A percentile compares a stretch with the other conserved stretches of the same genome.
Evolutionary conservation across 1,139 yeast species (phyloP).

Genomic region (Hyphopichia burtonii): DNA sequence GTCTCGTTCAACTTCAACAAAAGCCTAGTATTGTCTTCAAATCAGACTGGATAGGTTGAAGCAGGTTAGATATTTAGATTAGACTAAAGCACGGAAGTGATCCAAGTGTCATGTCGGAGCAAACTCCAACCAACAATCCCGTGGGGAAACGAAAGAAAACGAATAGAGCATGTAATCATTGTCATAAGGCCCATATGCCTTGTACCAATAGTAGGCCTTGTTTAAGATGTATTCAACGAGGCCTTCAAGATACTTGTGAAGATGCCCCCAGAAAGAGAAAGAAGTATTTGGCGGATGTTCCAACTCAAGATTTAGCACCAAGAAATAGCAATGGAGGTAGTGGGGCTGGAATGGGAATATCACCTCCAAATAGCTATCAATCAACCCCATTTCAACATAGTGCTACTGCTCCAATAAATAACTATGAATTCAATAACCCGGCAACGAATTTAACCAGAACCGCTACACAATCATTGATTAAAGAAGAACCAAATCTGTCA

Average conservation of each 20-base stretch:
- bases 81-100: too few relatives aligned
- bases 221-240: constrained; percentile 69
- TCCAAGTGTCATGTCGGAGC: not conserved
- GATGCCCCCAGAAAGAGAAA: constrained; percentile 90
- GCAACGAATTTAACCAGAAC: not conserved
- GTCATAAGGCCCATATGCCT: constrained; percentile 84
- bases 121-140: constrained; percentile 6
- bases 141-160: constrained; percentile 54
- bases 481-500: constrained; percentile 1
- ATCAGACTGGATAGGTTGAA: too few relatives aligned
- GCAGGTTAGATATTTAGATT: too few relatives aligned
- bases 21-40: not conserved
- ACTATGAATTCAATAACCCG: constrained; percentile 2
- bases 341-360: not conserved
- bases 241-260: constrained; percentile 69
- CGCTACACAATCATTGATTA: constrained; percentile 1
- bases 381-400: constrained; percentile 7
- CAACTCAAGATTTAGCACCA: constrained; percentile 19
- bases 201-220: constrained; percentile 86
- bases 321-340: constrained; percentile 2
- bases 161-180: constrained; percentile 79
- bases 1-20: not conserved
- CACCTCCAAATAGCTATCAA: constrained; percentile 2
- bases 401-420: constrained; percentile 4
- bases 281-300: constrained; percentile 69